Evolutionary conservation across 805 yeast genomes (phyloP), one percentile per base, ranked within the genome.

Genomic region (Cyberlindnera euphorbiae): DNA sequence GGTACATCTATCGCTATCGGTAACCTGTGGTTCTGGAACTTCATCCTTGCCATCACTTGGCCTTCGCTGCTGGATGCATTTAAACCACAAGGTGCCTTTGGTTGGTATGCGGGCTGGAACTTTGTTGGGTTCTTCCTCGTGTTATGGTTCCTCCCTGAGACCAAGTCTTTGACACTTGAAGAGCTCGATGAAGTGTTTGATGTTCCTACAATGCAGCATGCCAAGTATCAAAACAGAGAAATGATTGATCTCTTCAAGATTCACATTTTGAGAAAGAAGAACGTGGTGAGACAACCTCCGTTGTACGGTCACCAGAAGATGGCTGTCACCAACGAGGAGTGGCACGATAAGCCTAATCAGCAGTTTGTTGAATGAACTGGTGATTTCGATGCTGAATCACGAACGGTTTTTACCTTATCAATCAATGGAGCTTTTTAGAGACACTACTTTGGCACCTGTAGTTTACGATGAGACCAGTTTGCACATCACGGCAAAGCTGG

Each of bases 41-140:
- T 79, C 48, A 62, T 79, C 35, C 63, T 79, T 43, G 77, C 93
- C 15, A 69, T 85, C 44, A 78, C 94, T 8, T 80, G 93, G 93
- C 93, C 94, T 24, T 66, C 84, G 17, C 61, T 86, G 58, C 59
- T 73, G 38, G 69, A 61, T 32, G 78, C 81, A 0, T 79, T 86
- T 62, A 76, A 74, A 38, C 73, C 87, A 3, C 85, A 80, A 46
- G 95, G 96, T 58, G 94, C 94, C 4, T 86, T 83, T 56, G 88
- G 93, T 11, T 86, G 79, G 72, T 86, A 84, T 53, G 95, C 93
- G 1, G 95, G 81, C 11, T 82, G 90, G 89, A 85, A 85, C 58
- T 49, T 77, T 39, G 63, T 77, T 36, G 85, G 84, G 0, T 79
- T 78, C 65, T 75, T 78, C 62, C 49, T 84, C 50, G 84, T 82